Evolutionary conservation across 306 rosid species (phyloP).

Genomic region (Fagus crenata): DNA sequence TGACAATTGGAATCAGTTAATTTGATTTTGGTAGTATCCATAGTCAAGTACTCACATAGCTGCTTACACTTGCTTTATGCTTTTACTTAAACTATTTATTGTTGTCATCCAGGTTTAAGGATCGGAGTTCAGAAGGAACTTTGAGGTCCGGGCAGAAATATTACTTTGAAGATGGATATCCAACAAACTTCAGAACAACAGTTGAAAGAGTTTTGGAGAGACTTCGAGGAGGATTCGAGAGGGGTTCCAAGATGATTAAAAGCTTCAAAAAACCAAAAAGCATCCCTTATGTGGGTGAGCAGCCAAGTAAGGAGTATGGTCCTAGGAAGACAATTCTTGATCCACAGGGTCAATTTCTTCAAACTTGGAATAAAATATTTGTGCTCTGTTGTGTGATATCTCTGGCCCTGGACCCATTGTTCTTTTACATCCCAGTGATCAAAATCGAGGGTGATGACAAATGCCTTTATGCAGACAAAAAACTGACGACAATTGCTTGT

Average conservation of each 20-base stretch:
- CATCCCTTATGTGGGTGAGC: slow-evolving; percentile 29
- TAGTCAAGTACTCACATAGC: background rate
- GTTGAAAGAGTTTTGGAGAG: slow-evolving; percentile 17
- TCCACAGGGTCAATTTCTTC: slow-evolving; percentile 79
- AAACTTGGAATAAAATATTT: slow-evolving; percentile 82
- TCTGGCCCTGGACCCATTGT: slow-evolving; percentile 78
- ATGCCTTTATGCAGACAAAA: slow-evolving; percentile 47
- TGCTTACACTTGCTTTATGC: slow-evolving; percentile 15
- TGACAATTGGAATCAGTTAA: background rate
- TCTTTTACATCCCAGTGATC: slow-evolving; percentile 67
- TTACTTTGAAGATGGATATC: slow-evolving; percentile 28
- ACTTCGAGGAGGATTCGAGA: no score
- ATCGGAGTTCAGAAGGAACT: slow-evolving; percentile 56
- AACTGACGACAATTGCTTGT: slow-evolving; percentile 50
- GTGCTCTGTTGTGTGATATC: slow-evolving; percentile 73
- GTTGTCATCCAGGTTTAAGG: slow-evolving; percentile 50
- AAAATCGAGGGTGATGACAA: background rate
- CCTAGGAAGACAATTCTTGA: slow-evolving; percentile 50
- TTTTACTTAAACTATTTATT: background rate
- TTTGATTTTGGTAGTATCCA: background rate
- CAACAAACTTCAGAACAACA: slow-evolving; percentile 40
- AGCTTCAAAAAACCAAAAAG: background rate
- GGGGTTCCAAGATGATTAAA: no score
- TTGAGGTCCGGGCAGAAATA: slow-evolving; percentile 32
- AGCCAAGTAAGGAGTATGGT: slow-evolving; percentile 26